A percentile compares a stretch with the other conserved stretches of the same genome.
These are phyloP conservation scores for Novymonas esmeraldas DNA, from an alignment of 208 protist species.

Conservation along the genomic window DNA sequence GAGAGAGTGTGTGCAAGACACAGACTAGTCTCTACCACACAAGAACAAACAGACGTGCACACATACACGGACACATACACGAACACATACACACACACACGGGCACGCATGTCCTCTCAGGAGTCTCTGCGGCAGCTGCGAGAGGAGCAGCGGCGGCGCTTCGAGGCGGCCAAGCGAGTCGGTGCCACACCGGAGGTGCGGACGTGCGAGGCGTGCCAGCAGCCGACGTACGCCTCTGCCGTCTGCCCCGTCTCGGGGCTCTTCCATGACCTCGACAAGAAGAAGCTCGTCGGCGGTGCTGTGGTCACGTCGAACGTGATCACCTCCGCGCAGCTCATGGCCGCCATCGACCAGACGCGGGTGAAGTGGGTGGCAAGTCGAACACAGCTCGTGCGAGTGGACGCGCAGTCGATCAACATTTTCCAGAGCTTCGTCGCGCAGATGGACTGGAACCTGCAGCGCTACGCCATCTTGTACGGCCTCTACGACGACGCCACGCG, in stretches of 20 bases:
- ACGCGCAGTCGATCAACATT: constrained; percentile 76
- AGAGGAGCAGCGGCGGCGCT: constrained; percentile 38
- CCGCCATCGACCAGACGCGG: constrained; percentile 71
- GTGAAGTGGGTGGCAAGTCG: constrained; percentile 81
- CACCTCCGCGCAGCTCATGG: constrained; percentile 61
- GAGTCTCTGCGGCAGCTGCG: constrained; percentile 21
- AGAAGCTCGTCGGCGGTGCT: constrained; percentile 65
- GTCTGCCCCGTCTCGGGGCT: constrained; percentile 79
- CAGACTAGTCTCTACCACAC: too few species aligned
- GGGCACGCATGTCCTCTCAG: constrained; percentile 7
- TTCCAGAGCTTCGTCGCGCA: constrained; percentile 85
- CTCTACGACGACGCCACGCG: constrained; percentile 42
- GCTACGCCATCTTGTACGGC: constrained; percentile 89
- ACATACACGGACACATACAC: constrained; percentile 3
- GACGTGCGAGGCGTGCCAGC: constrained; percentile 59
- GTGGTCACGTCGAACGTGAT: constrained; percentile 64
- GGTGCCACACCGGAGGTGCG: constrained; percentile 46
- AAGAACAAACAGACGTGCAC: background rate
- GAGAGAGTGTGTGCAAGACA: too few species aligned
- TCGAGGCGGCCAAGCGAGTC: constrained; percentile 23
- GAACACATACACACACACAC: background rate
- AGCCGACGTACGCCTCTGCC: constrained; percentile 47
- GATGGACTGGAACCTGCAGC: constrained; percentile 78
- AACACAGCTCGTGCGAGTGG: constrained; percentile 71
- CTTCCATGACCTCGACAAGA: constrained; percentile 67